These are phyloP conservation scores for Mortierella sp. DNA, from an alignment of 371 early-diverging fungal genomes.

Conservation along the genomic window DNA sequence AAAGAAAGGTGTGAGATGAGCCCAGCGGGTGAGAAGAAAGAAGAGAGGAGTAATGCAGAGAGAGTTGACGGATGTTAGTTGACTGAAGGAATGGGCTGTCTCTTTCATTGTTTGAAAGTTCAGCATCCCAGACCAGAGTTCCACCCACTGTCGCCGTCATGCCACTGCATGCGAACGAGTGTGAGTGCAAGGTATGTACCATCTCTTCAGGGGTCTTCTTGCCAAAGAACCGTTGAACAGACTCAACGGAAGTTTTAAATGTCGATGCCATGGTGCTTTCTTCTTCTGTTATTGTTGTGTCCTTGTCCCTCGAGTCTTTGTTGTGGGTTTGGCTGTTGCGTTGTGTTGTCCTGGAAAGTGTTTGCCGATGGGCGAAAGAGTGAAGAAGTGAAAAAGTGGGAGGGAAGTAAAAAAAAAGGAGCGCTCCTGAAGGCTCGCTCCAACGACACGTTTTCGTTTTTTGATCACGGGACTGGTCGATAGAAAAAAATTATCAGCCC, in stretches of 20 bases:
- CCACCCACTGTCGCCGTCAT: not conserved
- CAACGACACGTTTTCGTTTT: not conserved
- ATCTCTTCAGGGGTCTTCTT: slow-evolving; percentile 75
- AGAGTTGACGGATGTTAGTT: not conserved
- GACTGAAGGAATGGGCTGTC: not conserved
- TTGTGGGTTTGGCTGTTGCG: not conserved
- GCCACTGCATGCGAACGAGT: not conserved
- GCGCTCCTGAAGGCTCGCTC: not conserved
- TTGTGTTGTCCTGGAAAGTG: not conserved
- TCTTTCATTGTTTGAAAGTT: slow-evolving; percentile 44
- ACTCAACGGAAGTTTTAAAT: slow-evolving; percentile 46
- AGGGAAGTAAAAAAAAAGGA: not conserved
- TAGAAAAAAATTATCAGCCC: too few species aligned
- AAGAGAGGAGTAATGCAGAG: not conserved
- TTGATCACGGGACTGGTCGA: not conserved
- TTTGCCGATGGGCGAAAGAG: too few species aligned
- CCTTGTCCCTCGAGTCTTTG: not conserved
- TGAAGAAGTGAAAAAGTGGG: not conserved
- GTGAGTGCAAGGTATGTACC: slow-evolving; percentile 50
- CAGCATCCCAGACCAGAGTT: not conserved
- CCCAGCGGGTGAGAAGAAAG: not conserved
- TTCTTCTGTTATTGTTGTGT: not conserved
- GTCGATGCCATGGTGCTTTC: slow-evolving; percentile 44
- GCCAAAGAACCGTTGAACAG: slow-evolving; percentile 73
- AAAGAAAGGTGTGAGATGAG: not conserved